Evolutionary conservation across 345 rosid species (phyloP).

Genomic region (Linum usitatissimum): DNA sequence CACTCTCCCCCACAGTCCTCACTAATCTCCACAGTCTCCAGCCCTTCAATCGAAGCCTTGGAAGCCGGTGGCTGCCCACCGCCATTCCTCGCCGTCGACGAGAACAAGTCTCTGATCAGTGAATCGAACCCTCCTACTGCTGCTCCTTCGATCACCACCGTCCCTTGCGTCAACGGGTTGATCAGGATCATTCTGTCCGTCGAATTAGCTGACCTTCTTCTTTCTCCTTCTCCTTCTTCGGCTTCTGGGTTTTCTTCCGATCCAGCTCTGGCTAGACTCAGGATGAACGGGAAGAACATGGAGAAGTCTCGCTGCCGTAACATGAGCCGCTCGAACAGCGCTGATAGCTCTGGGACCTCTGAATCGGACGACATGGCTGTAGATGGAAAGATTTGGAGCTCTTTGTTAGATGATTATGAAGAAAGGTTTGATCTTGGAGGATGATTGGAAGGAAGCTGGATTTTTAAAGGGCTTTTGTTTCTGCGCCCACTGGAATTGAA

Average conservation of each 20-base stretch:
- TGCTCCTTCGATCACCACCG: slow-evolving; percentile 50
- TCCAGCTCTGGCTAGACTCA: slow-evolving; percentile 32
- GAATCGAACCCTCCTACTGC: slow-evolving; percentile 25
- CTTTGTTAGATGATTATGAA: not conserved
- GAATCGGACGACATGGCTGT: slow-evolving; percentile 27
- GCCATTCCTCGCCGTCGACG: slow-evolving; percentile 1
- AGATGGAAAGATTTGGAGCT: not conserved
- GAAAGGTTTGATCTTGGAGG: not conserved
- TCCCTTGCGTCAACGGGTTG: slow-evolving; percentile 56
- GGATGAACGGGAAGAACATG: slow-evolving; percentile 33
- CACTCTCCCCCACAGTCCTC: slow-evolving; percentile 41
- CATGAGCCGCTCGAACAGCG: slow-evolving; percentile 30
- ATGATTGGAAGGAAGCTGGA: not conserved
- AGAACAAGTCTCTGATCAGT: slow-evolving; percentile 22
- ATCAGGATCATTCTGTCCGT: slow-evolving; percentile 47
- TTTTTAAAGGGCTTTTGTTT: not conserved
- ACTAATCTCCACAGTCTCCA: slow-evolving; percentile 35
- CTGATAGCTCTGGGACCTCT: slow-evolving; percentile 26
- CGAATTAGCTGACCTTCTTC: slow-evolving; percentile 9
- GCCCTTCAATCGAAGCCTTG: slow-evolving; percentile 50
- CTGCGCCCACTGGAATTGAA: not conserved
- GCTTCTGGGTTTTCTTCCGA: too few species aligned
- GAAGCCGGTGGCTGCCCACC: slow-evolving; percentile 74
- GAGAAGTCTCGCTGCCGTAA: slow-evolving; percentile 29
- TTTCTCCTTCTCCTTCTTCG: slow-evolving; percentile 18